These are phyloP conservation scores for Globisporangium ultimum DNA, from an alignment of 352 stramenopile genomes.

Conservation along the genomic window DNA sequence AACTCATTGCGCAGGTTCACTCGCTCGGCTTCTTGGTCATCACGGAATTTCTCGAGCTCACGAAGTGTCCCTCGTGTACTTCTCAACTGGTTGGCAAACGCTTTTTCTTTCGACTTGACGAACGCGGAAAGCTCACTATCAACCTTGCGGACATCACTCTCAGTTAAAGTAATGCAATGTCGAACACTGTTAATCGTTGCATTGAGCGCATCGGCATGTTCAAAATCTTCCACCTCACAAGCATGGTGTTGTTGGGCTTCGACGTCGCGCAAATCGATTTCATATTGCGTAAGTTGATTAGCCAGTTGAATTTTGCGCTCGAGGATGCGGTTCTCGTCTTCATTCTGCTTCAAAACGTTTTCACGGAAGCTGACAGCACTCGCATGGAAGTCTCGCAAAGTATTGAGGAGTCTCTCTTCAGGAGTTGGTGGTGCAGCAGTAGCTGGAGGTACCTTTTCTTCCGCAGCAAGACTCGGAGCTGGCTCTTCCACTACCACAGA, in stretches of 20 bases:
- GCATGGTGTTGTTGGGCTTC: conserved; percentile 80
- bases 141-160: conserved; percentile 77
- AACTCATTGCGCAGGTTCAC: conserved; percentile 44
- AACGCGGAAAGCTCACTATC: conserved; percentile 69
- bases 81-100: conserved; percentile 72
- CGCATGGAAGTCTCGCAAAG: conserved; percentile 71
- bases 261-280: conserved; percentile 74
- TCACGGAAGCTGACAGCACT: conserved; percentile 68
- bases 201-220: conserved; percentile 80
- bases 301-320: conserved; percentile 62
- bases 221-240: conserved; percentile 81
- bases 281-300: conserved; percentile 73
- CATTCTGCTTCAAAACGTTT: conserved; percentile 59
- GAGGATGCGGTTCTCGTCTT: conserved; percentile 69
- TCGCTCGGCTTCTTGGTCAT: conserved; percentile 62
- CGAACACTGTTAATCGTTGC: conserved; percentile 76
- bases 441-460: conserved; percentile 19
- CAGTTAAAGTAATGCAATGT: conserved; percentile 74
- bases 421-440: conserved; percentile 39
- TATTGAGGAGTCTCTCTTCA: conserved; percentile 62
- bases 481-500: conserved; percentile 17
- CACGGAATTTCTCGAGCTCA: conserved; percentile 73
- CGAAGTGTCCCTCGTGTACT: conserved; percentile 69
- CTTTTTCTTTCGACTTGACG: conserved; percentile 74
- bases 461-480: conserved; percentile 14